These are phyloP conservation scores for Sparassis latifolia DNA, from an alignment of 1,284 basidiomycete genomes.

Conservation along the genomic window DNA sequence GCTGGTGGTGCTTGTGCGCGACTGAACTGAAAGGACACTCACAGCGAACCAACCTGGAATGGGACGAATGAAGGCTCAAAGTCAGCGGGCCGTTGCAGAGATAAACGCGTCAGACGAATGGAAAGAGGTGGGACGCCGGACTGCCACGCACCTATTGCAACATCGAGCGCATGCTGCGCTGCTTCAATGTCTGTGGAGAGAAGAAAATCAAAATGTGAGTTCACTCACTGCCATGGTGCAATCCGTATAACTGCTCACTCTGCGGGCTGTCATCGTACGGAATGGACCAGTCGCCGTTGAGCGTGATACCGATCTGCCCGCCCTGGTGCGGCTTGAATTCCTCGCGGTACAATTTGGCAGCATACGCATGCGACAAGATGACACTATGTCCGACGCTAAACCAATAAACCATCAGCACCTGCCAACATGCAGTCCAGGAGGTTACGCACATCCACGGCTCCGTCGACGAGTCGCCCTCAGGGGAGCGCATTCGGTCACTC, in stretches of 20 bases:
- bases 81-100: slow-evolving; percentile 11
- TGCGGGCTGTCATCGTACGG: slow-evolving; percentile 61
- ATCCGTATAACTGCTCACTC: slow-evolving; percentile 35
- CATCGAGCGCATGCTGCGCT: slow-evolving; percentile 59
- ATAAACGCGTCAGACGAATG: neutral
- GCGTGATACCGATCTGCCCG: slow-evolving; percentile 67
- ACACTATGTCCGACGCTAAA: slow-evolving; percentile 60
- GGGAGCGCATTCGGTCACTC: slow-evolving; percentile 48
- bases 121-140: slow-evolving; percentile 2
- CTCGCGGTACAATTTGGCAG: slow-evolving; percentile 57
- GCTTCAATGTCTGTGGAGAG: slow-evolving; percentile 48
- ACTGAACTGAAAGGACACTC: slow-evolving; percentile 19
- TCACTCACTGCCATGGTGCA: slow-evolving; percentile 2
- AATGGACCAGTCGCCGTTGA: slow-evolving; percentile 67
- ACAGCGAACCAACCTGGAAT: slow-evolving; percentile 55
- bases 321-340: slow-evolving; percentile 49
- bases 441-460: slow-evolving; percentile 71
- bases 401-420: neutral
- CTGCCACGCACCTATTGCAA: slow-evolving; percentile 48
- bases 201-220: neutral
- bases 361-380: slow-evolving; percentile 64
- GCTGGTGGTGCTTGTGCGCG: neutral
- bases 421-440: neutral
- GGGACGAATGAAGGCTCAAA: slow-evolving; percentile 1
- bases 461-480: slow-evolving; percentile 53